phyloP scores from a whole-genome alignment of 805 yeast genomes.

The Pichia nanzhaoensis region DNA sequence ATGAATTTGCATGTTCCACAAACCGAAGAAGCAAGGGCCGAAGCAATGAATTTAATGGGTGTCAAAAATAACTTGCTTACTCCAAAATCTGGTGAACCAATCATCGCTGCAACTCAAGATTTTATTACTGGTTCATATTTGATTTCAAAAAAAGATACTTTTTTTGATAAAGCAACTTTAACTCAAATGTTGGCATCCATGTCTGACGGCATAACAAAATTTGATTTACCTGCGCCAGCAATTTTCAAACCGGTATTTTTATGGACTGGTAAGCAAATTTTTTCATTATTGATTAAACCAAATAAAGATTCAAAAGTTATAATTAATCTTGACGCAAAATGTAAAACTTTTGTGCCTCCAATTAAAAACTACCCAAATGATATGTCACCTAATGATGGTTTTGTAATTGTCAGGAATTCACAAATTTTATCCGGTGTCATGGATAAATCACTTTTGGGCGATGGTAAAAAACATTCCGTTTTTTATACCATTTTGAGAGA shows the following conservation, averaged over 20 bases:
- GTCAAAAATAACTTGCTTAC: constrained; percentile 91
- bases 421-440: constrained; percentile 85
- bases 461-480: constrained; percentile 95
- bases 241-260: constrained; percentile 79
- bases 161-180: constrained; percentile 80
- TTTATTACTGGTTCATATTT: constrained; percentile 94
- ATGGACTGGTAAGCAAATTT: constrained; percentile 98
- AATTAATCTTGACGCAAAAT: constrained; percentile 90
- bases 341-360: constrained; percentile 84
- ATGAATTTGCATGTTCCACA: constrained; percentile 99
- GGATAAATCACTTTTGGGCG: constrained; percentile 96
- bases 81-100: constrained; percentile 98
- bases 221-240: constrained; percentile 94
- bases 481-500: constrained; percentile 93
- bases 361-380: constrained; percentile 66
- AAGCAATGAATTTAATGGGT: constrained; percentile 98
- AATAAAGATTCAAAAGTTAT: constrained; percentile 68
- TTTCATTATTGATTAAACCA: constrained; percentile 81
- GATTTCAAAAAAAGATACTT: constrained; percentile 88
- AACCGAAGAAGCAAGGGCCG: constrained; percentile 97
- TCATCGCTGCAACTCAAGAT: constrained; percentile 99
- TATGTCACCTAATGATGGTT: constrained; percentile 98
- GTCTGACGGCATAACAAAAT: constrained; percentile 85
- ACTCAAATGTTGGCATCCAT: constrained; percentile 85
- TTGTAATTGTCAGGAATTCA: constrained; percentile 83